Evolutionary conservation across 2,329 filamentous ascomycete genomes (phyloP).

Genomic region (Penicillium sp.): DNA sequence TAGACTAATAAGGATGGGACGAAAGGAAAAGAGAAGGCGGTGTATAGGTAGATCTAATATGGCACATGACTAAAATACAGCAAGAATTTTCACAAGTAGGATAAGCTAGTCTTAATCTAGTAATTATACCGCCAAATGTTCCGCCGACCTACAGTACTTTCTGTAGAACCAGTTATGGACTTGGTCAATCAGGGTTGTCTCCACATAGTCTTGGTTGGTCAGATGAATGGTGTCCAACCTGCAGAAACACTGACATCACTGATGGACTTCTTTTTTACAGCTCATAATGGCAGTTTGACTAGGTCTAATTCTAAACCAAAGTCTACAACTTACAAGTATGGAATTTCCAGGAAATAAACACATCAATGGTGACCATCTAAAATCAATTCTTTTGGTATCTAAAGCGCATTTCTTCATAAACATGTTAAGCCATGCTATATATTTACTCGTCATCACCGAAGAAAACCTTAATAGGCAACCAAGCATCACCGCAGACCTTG

Average conservation of each 20-base stretch:
- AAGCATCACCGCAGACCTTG: constrained; percentile 76
- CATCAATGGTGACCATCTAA: neutral
- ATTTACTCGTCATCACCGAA: constrained; percentile 76
- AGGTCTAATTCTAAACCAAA: neutral
- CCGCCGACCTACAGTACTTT: too few species aligned
- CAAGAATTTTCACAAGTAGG: too few species aligned
- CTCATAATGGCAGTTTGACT: neutral
- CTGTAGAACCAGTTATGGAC: neutral
- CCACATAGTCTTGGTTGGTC: too few species aligned
- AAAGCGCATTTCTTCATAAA: constrained; percentile 23
- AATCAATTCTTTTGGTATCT: constrained; percentile 21
- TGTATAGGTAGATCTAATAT: too few species aligned
- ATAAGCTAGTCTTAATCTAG: too few species aligned
- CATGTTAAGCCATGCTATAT: neutral
- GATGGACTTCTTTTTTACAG: neutral
- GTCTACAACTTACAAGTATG: neutral
- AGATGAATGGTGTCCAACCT: neutral
- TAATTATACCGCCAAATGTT: too few species aligned
- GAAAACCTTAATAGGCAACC: constrained; percentile 74
- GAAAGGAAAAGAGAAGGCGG: too few species aligned
- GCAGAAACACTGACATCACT: neutral
- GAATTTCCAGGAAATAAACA: neutral
- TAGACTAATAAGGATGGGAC: too few species aligned
- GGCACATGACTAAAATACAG: too few species aligned
- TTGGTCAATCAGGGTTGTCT: too few species aligned